phyloP scores from a whole-genome alignment of 2,329 filamentous ascomycete genomes.

The Ceratocystis papillata region DNA sequence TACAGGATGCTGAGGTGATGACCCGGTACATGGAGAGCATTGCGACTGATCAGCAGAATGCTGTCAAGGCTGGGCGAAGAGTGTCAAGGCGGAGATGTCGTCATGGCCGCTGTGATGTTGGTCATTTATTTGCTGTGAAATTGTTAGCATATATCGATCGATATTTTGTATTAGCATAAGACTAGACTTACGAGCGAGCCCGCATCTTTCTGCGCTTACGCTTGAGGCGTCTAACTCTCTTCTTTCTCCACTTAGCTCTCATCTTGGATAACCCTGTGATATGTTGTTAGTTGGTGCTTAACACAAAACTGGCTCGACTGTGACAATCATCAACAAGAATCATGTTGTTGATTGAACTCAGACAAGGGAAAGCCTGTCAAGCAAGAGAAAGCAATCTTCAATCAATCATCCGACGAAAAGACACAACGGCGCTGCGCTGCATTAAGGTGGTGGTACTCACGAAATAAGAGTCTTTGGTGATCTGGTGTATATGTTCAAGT shows the following conservation, averaged over 20 bases:
- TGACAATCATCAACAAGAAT: neutral
- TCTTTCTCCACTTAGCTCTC: conserved; percentile 99
- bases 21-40: conserved; percentile 5
- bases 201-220: conserved; percentile 99
- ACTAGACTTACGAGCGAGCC: conserved; percentile 74
- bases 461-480: conserved; percentile 24
- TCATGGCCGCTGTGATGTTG: conserved; percentile 47
- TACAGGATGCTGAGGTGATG: conserved; percentile 2
- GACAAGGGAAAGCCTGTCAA: neutral
- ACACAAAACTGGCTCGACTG: neutral
- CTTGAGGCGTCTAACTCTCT: conserved; percentile 98
- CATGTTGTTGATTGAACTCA: neutral
- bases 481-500: conserved; percentile 19
- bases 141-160: conserved; percentile 5
- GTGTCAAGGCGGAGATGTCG: conserved; percentile 33
- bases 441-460: conserved; percentile 18
- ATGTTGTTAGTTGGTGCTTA: conserved; percentile 26
- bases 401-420: neutral
- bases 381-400: neutral
- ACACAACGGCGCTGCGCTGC: neutral
- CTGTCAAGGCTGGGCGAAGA: conserved; percentile 13
- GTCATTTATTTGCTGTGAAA: conserved; percentile 54
- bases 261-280: conserved; percentile 44
- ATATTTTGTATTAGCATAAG: conserved; percentile 2
- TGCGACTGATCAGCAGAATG: neutral